Percentiles rank a stretch among this genome's conserved stretches.
Evolutionary conservation across 2,329 filamentous ascomycete genomes (phyloP).

Genomic region (Colletotrichum lupini): DNA sequence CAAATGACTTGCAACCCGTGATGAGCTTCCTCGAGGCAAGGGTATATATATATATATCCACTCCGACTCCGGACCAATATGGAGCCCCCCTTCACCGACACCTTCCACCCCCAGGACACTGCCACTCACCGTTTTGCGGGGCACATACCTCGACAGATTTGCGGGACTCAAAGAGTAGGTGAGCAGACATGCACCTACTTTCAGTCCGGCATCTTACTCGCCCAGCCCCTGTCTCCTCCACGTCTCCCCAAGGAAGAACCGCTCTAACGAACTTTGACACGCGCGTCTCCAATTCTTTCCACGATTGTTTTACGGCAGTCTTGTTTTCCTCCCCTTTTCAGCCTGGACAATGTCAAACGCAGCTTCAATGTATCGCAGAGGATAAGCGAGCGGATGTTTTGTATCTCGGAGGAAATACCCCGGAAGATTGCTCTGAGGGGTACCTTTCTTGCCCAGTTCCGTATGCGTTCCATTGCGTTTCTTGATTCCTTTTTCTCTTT

Average conservation of each 20-base stretch:
- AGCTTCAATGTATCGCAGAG: background rate
- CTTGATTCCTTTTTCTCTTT: background rate
- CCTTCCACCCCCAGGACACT: background rate
- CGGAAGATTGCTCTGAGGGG: background rate
- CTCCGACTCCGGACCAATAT: background rate
- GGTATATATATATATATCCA: no score
- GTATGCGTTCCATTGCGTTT: background rate
- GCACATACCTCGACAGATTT: background rate
- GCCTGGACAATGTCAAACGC: background rate
- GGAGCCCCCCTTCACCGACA: background rate
- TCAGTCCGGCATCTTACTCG: background rate
- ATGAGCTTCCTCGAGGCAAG: background rate
- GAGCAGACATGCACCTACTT: background rate
- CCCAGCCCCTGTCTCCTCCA: background rate
- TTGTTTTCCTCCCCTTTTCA: background rate
- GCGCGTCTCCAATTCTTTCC: background rate
- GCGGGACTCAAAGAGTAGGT: background rate
- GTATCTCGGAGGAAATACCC: background rate
- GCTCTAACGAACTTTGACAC: background rate
- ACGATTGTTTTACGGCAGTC: background rate
- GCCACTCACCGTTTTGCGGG: background rate
- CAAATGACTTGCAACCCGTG: background rate
- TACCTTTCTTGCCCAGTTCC: background rate
- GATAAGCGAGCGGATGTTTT: background rate
- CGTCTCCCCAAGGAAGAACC: background rate